Evolutionary conservation across 2,329 filamentous ascomycete genomes (phyloP).

Genomic region (Hysterium pulicare): DNA sequence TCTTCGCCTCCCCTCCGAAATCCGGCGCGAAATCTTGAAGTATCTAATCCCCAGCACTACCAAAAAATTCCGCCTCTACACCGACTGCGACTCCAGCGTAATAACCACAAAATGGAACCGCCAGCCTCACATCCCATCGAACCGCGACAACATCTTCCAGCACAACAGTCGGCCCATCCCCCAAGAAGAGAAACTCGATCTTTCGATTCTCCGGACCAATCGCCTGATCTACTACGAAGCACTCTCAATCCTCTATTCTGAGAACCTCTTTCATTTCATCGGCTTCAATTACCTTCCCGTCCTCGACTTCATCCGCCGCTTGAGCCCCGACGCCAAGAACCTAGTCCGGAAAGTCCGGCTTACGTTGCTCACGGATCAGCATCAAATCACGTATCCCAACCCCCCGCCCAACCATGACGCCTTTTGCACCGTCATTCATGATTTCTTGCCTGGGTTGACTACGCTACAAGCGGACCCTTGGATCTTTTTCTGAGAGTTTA

Average conservation of each 20-base stretch:
- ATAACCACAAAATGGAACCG: conserved; percentile 39
- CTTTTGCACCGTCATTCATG: conserved; percentile 39
- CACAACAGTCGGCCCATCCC: conserved; percentile 6
- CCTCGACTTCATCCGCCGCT: conserved; percentile 37
- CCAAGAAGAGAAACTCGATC: conserved; percentile 31
- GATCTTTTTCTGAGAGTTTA: conserved; percentile 29
- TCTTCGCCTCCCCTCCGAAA: conserved; percentile 37
- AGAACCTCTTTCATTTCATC: conserved; percentile 40
- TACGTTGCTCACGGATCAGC: conserved; percentile 35
- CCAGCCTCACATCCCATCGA: conserved; percentile 17
- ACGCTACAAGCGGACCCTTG: conserved; percentile 36
- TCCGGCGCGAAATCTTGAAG: conserved; percentile 37
- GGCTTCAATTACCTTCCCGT: conserved; percentile 39
- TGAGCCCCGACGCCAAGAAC: conserved; percentile 37
- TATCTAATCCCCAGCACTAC: conserved; percentile 36
- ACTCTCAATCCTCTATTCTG: conserved; percentile 37
- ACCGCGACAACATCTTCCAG: neutral
- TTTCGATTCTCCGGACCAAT: conserved; percentile 36
- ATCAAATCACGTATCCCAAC: conserved; percentile 31
- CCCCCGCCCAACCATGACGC: conserved; percentile 32
- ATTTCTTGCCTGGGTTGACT: conserved; percentile 34
- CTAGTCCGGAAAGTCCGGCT: conserved; percentile 37
- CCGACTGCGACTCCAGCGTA: conserved; percentile 38
- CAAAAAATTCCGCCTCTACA: conserved; percentile 46
- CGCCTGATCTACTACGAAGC: conserved; percentile 39